Evolutionary conservation across 441 rosid genomes (phyloP).

Genomic region (Flueggea neowawraea): DNA sequence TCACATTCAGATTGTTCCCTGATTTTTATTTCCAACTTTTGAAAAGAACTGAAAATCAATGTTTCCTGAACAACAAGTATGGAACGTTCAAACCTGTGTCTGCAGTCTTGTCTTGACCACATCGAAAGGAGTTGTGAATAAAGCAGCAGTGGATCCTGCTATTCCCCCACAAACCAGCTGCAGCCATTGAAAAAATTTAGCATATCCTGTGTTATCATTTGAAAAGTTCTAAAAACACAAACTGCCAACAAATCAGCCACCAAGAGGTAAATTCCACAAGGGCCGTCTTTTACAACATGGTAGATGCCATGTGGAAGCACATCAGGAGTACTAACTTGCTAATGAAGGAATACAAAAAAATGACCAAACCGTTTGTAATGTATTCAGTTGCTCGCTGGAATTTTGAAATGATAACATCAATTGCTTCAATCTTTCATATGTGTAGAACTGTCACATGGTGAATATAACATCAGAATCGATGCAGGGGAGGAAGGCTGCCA

Average conservation of each 20-base stretch:
- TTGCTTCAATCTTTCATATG: slow-evolving; percentile 77
- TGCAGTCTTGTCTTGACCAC: slow-evolving; percentile 95
- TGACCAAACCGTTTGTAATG: slow-evolving; percentile 62
- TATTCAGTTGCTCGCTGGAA: slow-evolving; percentile 39
- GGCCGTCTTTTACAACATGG: neutral
- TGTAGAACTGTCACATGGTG: slow-evolving; percentile 63
- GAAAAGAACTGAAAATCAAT: neutral
- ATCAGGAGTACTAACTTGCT: neutral
- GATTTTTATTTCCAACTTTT: neutral
- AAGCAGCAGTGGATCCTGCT: slow-evolving; percentile 90
- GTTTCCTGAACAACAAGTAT: neutral
- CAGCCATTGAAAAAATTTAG: slow-evolving; percentile 18
- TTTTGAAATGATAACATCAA: slow-evolving; percentile 42
- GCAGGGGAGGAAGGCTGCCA: slow-evolving; percentile 3
- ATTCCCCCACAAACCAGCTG: slow-evolving; percentile 83
- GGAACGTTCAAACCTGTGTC: slow-evolving; percentile 61
- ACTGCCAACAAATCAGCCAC: slow-evolving; percentile 6
- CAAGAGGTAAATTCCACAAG: neutral
- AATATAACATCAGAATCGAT: slow-evolving; percentile 12
- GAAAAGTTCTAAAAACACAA: slow-evolving; percentile 4
- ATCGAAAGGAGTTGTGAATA: slow-evolving; percentile 88
- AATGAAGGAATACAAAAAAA: neutral
- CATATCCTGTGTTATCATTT: slow-evolving; percentile 2
- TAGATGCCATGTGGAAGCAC: neutral
- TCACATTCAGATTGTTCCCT: neutral